Conservation (phyloP, 2,329 filamentous ascomycete species). For the Nemania serpens region DNA sequence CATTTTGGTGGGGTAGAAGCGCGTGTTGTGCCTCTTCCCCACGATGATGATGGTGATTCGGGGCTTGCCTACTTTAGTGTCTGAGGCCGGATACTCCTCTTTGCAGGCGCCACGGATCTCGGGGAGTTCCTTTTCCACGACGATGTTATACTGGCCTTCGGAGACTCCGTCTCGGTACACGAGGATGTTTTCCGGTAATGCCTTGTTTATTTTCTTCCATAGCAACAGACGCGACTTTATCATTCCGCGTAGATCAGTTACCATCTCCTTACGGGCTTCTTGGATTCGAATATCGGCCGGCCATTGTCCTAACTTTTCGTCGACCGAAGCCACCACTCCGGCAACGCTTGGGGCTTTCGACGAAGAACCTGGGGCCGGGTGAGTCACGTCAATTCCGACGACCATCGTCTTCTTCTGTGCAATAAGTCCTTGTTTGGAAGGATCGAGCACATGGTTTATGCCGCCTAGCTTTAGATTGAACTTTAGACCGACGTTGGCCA, state of each 20-base stretch:
- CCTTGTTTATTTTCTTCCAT: constrained; percentile 65
- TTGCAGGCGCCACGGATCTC: constrained; percentile 67
- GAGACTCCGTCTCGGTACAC: constrained; percentile 90
- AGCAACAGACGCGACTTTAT: constrained; percentile 57
- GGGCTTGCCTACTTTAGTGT: constrained; percentile 53
- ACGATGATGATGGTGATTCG: constrained; percentile 74
- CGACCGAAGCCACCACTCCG: constrained; percentile 76
- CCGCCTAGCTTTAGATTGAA: constrained; percentile 17
- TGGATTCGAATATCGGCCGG: constrained; percentile 74
- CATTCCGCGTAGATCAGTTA: constrained; percentile 49
- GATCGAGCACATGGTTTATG: constrained; percentile 6
- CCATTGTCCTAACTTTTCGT: constrained; percentile 74
- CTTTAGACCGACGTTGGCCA: constrained; percentile 12
- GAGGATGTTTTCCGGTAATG: constrained; percentile 73
- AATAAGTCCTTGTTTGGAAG: constrained; percentile 33
- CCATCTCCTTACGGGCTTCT: constrained; percentile 69
- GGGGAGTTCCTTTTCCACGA: constrained; percentile 68
- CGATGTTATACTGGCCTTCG: constrained; percentile 72
- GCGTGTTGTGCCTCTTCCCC: constrained; percentile 85
- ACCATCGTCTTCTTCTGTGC: constrained; percentile 76
- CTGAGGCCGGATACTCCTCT: constrained; percentile 56
- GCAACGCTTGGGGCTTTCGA: constrained; percentile 52
- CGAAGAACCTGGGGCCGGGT: constrained; percentile 74
- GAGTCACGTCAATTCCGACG: constrained; percentile 85
- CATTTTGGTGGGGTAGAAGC: constrained; percentile 74